These are phyloP conservation scores for Hawksworthiomyces lignivorus DNA, from an alignment of 2,329 filamentous ascomycete species.

Conservation along the genomic window DNA sequence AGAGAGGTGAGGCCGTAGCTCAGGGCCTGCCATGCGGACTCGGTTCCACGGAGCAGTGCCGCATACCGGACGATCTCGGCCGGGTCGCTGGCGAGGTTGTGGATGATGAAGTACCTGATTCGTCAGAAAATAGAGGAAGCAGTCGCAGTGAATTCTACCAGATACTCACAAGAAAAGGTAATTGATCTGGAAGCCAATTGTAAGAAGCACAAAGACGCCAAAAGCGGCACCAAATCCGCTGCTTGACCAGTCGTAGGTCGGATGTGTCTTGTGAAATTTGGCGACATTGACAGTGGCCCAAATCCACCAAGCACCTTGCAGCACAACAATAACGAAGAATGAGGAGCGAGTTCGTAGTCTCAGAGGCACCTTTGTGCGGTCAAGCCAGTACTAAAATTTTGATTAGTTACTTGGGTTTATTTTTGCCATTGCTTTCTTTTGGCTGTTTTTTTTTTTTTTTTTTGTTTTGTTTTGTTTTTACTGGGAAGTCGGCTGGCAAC, in stretches of 20 bases:
- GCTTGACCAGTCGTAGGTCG: constrained; percentile 59
- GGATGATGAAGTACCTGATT: constrained; percentile 67
- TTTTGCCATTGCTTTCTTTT: too few species aligned
- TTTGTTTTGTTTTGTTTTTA: too few species aligned
- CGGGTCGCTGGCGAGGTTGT: constrained; percentile 53
- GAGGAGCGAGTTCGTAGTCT: constrained; percentile 45
- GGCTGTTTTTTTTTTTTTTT: too few species aligned
- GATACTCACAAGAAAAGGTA: constrained; percentile 67
- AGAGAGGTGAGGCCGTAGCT: constrained; percentile 62
- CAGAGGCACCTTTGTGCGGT: too few species aligned
- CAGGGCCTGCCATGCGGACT: constrained; percentile 66
- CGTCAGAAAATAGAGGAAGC: too few species aligned
- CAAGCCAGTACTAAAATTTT: too few species aligned
- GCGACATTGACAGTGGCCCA: constrained; percentile 62
- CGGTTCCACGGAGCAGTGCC: constrained; percentile 59
- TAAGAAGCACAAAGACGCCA: constrained; percentile 59
- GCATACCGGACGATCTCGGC: constrained; percentile 61
- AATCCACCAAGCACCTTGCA: constrained; percentile 65
- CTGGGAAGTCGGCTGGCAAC: too few species aligned
- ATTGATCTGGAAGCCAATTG: constrained; percentile 62
- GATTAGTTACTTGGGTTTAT: too few species aligned
- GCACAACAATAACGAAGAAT: constrained; percentile 44
- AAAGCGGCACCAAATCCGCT: constrained; percentile 59
- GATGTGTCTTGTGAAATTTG: constrained; percentile 46
- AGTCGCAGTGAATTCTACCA: too few species aligned